phyloP scores from a whole-genome alignment of 2,329 filamentous ascomycete genomes.

The Purpureocillium lavendulum region DNA sequence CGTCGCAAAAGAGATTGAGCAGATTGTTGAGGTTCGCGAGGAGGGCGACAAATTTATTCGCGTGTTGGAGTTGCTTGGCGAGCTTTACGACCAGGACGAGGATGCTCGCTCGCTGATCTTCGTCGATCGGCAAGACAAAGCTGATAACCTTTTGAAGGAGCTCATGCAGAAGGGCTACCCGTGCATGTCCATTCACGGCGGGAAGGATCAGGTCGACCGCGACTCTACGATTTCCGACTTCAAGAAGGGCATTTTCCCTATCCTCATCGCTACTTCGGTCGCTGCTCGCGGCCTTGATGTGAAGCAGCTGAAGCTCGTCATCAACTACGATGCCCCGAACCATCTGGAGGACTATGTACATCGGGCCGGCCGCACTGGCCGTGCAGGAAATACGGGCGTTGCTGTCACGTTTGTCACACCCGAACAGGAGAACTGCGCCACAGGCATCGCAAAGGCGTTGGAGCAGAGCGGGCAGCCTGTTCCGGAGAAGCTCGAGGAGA shows the following conservation, averaged over 20 bases:
- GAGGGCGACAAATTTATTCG: slow-evolving; percentile 79
- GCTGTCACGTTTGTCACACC: slow-evolving; percentile 91
- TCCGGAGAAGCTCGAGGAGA: slow-evolving; percentile 58
- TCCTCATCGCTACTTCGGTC: slow-evolving; percentile 90
- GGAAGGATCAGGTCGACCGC: slow-evolving; percentile 87
- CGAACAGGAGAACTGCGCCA: slow-evolving; percentile 83
- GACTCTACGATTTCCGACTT: slow-evolving; percentile 91
- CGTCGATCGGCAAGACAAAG: slow-evolving; percentile 85
- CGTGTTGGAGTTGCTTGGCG: slow-evolving; percentile 76
- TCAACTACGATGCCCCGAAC: slow-evolving; percentile 92
- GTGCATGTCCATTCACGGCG: slow-evolving; percentile 88
- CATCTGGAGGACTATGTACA: slow-evolving; percentile 97
- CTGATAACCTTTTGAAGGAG: slow-evolving; percentile 70
- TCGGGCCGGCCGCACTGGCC: slow-evolving; percentile 84
- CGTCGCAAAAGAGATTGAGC: slow-evolving; percentile 86
- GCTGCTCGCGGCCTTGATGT: slow-evolving; percentile 93
- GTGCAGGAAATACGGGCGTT: slow-evolving; percentile 88
- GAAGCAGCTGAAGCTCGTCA: slow-evolving; percentile 88
- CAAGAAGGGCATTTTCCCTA: slow-evolving; percentile 81
- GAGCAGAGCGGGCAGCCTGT: slow-evolving; percentile 82
- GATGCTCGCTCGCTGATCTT: slow-evolving; percentile 87
- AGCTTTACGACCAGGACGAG: slow-evolving; percentile 78
- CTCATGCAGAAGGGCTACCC: slow-evolving; percentile 79
- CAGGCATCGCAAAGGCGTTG: slow-evolving; percentile 84
- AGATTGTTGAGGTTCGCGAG: slow-evolving; percentile 80